These are phyloP conservation scores for Starmera quercuum DNA, from an alignment of 805 yeast genomes.

Conservation along the genomic window DNA sequence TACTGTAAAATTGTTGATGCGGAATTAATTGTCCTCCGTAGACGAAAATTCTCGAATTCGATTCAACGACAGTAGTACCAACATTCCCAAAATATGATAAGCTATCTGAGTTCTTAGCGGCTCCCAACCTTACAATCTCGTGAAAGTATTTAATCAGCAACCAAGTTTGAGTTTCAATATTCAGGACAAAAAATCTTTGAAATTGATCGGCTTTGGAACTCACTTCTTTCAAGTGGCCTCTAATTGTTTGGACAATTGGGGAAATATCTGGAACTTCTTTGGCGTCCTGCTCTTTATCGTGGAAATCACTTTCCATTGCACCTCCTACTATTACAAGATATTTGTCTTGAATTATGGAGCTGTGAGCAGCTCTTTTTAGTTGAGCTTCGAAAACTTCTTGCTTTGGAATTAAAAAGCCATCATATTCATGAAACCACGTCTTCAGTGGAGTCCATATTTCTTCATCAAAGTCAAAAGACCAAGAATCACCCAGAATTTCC, in stretches of 20 bases:
- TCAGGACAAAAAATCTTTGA: constrained; percentile 7
- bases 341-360: constrained; percentile 10
- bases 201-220: constrained; percentile 1
- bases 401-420: constrained; percentile 8
- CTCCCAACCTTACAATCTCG: constrained; percentile 1
- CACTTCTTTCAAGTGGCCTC: not conserved
- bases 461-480: constrained; percentile 39
- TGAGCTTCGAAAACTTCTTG: constrained; percentile 4
- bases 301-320: constrained; percentile 6
- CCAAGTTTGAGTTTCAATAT: constrained; percentile 12
- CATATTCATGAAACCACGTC: constrained; percentile 19
- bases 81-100: constrained; percentile 5
- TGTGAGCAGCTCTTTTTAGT: constrained; percentile 11
- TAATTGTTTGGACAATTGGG: not conserved
- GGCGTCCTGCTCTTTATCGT: not conserved
- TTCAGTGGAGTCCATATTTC: constrained; percentile 31
- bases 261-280: constrained; percentile 11
- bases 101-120: not conserved
- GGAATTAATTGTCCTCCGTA: constrained; percentile 12
- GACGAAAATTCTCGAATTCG: constrained; percentile 8
- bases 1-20: not conserved
- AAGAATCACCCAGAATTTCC: constrained; percentile 37
- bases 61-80: constrained; percentile 5
- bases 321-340: constrained; percentile 13
- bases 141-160: constrained; percentile 7